Conservation (phyloP, 2,329 filamentous ascomycete genomes). For the Ophiostoma himal-ulmi region DNA sequence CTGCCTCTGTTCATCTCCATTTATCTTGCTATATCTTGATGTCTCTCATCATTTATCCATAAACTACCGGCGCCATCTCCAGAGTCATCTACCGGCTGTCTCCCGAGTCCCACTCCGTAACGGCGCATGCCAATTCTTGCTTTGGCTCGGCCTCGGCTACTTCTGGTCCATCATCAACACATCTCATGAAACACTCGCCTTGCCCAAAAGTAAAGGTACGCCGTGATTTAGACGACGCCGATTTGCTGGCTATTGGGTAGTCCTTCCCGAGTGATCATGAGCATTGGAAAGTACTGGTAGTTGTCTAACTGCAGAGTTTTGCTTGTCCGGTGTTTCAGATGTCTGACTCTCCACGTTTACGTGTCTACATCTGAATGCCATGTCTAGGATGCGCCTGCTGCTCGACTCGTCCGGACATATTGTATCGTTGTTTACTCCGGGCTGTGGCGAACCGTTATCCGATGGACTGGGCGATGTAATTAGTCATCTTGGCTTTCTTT, state of each 20-base stretch:
- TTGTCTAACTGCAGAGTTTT: neutral
- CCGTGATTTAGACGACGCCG: neutral
- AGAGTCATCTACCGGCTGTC: no score
- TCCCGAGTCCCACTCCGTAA: neutral
- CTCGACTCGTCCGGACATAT: neutral
- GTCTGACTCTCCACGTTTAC: neutral
- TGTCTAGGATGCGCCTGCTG: neutral
- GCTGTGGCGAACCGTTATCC: neutral
- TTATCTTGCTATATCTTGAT: neutral
- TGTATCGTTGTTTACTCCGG: neutral
- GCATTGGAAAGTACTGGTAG: no score
- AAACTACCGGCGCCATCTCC: neutral
- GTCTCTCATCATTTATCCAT: neutral
- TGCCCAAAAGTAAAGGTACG: neutral
- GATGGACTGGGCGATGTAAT: neutral
- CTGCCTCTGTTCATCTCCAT: neutral
- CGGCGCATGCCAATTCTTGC: no score
- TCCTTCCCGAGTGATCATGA: no score
- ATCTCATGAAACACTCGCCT: neutral
- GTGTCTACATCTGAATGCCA: neutral
- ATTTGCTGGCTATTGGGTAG: no score
- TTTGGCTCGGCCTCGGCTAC: no score
- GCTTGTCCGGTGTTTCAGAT: neutral
- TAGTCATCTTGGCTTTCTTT: neutral
- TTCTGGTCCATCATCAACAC: no score